Conservation (phyloP, 495 filamentous ascomycete species). For the Daldinia childiae region DNA sequence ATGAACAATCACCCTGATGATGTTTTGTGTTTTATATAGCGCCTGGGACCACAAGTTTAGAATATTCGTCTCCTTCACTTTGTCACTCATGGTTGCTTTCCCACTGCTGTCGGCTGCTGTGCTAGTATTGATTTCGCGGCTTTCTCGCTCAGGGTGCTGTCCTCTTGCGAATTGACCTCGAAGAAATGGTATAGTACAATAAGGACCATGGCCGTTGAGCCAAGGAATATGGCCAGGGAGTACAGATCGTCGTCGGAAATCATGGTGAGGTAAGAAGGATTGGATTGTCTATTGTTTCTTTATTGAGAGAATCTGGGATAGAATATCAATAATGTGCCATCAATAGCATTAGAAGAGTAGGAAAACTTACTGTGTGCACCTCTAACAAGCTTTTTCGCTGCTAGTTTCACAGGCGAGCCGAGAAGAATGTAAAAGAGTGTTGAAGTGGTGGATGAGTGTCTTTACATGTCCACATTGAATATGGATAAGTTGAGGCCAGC, state of each 20-base stretch:
- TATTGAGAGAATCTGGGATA: constrained; percentile 20
- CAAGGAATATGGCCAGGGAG: constrained; percentile 90
- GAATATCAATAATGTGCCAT: constrained; percentile 19
- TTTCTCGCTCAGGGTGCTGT: constrained; percentile 36
- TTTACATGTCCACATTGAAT: constrained; percentile 22
- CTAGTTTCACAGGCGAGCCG: neutral
- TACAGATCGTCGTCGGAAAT: constrained; percentile 87
- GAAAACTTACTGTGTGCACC: constrained; percentile 14
- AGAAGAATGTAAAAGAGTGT: constrained; percentile 10
- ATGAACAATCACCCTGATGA: neutral
- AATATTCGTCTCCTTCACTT: constrained; percentile 17
- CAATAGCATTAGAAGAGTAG: neutral
- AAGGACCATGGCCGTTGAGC: constrained; percentile 89
- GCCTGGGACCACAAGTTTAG: neutral
- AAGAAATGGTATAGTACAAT: constrained; percentile 97
- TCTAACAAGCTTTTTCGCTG: constrained; percentile 1
- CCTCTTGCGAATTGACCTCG: constrained; percentile 84
- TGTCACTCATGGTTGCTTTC: constrained; percentile 29
- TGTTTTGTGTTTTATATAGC: constrained; percentile 1
- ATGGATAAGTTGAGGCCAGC: constrained; percentile 44
- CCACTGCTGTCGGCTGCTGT: constrained; percentile 42
- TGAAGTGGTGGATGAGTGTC: constrained; percentile 9
- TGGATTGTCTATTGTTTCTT: neutral
- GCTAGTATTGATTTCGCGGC: constrained; percentile 44
- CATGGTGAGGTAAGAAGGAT: constrained; percentile 61